A percentile compares a stretch with the other conserved stretches of the same genome.
These are phyloP conservation scores for Bullera alba DNA, from an alignment of 768 basidiomycete species.

Conservation along the genomic window DNA sequence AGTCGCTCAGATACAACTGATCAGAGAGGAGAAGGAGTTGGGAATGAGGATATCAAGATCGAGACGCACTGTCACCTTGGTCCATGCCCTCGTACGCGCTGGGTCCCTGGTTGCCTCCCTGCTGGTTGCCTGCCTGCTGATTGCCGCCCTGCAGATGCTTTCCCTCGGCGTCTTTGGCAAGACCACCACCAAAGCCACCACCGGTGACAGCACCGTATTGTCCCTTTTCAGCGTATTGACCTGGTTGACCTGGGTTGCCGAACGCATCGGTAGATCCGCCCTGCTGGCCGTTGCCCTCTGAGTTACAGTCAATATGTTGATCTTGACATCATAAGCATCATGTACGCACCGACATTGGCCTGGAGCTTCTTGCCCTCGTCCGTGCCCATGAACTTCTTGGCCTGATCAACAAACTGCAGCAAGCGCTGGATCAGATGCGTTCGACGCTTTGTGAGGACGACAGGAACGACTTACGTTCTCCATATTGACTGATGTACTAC, in stretches of 20 bases:
- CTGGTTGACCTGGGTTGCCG: constrained; percentile 16
- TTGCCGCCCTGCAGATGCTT: too few relatives aligned
- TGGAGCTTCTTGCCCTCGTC: constrained; percentile 21
- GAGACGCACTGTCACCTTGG: constrained; percentile 16
- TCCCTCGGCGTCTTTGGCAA: too few relatives aligned
- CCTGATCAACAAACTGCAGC: constrained; percentile 18
- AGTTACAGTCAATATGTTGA: neutral
- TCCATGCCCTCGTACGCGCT: constrained; percentile 20
- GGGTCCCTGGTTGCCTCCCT: constrained; percentile 5
- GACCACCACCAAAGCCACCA: constrained; percentile 16
- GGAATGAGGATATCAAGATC: neutral
- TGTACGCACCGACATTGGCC: constrained; percentile 14
- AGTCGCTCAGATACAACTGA: neutral
- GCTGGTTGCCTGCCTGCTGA: neutral
- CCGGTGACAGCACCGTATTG: constrained; percentile 22
- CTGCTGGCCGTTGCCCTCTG: neutral
- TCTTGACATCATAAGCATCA: too few relatives aligned
- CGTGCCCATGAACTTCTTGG: constrained; percentile 22
- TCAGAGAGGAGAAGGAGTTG: neutral
- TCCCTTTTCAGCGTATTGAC: constrained; percentile 22
- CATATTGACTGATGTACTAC: neutral
- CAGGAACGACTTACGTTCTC: neutral
- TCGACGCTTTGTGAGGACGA: neutral
- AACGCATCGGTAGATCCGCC: constrained; percentile 11
- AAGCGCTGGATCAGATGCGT: too few relatives aligned